Conservation (phyloP, 2,329 filamentous ascomycete genomes). For the Colletotrichum phormii region DNA sequence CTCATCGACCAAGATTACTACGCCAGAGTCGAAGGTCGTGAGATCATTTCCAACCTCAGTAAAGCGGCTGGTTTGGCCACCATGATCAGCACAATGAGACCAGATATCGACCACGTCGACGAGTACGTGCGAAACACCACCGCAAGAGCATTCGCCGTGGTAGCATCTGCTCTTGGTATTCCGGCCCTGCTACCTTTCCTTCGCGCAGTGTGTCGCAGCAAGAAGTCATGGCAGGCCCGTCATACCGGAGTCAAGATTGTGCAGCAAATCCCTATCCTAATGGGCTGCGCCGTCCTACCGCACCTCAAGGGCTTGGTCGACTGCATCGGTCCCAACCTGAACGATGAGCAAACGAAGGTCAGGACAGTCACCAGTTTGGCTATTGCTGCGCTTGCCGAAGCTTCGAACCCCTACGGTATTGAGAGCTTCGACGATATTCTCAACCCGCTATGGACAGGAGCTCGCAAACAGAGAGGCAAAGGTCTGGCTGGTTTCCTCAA, state of each 20-base stretch:
- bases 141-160: conserved; percentile 94
- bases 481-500: conserved; percentile 96
- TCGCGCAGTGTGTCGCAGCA: conserved; percentile 94
- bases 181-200: conserved; percentile 95
- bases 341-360: conserved; percentile 98
- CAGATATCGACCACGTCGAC: conserved; percentile 97
- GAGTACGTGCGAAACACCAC: conserved; percentile 99
- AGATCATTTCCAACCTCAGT: conserved; percentile 97
- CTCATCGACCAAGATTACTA: conserved; percentile 99
- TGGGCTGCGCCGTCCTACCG: conserved; percentile 96
- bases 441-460: conserved; percentile 96
- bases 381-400: conserved; percentile 94
- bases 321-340: conserved; percentile 94
- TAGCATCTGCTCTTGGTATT: conserved; percentile 95
- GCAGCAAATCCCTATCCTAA: conserved; percentile 97
- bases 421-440: conserved; percentile 98
- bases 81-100: conserved; percentile 99
- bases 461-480: conserved; percentile 95
- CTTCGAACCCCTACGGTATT: conserved; percentile 97
- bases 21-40: conserved; percentile 95
- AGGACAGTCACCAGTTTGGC: conserved; percentile 95
- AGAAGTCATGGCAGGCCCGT: conserved; percentile 98
- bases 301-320: conserved; percentile 97
- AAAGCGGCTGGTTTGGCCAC: conserved; percentile 97
- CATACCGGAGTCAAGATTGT: conserved; percentile 99